Evolutionary conservation across 2,329 filamentous ascomycete species (phyloP).

Genomic region (Fusarium sp.): DNA sequence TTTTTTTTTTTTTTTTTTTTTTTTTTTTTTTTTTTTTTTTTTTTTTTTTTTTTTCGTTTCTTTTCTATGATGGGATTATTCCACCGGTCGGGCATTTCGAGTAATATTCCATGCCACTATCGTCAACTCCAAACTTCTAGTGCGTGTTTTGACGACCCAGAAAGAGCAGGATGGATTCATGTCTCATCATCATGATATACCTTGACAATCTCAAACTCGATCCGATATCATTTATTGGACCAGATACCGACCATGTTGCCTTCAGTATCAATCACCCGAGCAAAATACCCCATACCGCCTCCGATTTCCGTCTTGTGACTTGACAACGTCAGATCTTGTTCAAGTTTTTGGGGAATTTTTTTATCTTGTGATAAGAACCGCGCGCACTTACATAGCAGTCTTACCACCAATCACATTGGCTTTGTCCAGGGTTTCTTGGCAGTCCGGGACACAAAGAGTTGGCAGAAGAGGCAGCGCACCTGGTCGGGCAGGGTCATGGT

Average conservation of each 20-base stretch:
- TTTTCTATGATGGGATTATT: conserved; percentile 15
- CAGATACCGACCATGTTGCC: conserved; percentile 55
- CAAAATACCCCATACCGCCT: conserved; percentile 52
- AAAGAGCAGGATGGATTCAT: background rate
- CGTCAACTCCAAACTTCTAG: background rate
- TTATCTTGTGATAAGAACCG: background rate
- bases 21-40: no score
- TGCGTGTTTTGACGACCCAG: background rate
- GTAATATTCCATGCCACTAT: conserved; percentile 1
- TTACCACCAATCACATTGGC: conserved; percentile 51
- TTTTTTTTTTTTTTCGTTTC: background rate
- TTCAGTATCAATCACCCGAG: conserved; percentile 55
- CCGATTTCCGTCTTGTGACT: conserved; percentile 55
- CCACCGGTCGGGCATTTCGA: conserved; percentile 32
- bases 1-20: conserved; percentile 11
- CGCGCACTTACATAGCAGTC: conserved; percentile 53
- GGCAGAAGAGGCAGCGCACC: conserved; percentile 50
- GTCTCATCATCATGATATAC: background rate
- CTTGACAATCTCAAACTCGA: background rate
- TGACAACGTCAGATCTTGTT: background rate
- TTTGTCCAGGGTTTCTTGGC: conserved; percentile 49
- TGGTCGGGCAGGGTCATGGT: conserved; percentile 43
- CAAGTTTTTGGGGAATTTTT: conserved; percentile 3
- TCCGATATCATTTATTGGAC: conserved; percentile 42
- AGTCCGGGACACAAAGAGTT: conserved; percentile 52